Evolutionary conservation across 176 grass and related monocot species (phyloP).

Genomic region (Secale cereale): DNA sequence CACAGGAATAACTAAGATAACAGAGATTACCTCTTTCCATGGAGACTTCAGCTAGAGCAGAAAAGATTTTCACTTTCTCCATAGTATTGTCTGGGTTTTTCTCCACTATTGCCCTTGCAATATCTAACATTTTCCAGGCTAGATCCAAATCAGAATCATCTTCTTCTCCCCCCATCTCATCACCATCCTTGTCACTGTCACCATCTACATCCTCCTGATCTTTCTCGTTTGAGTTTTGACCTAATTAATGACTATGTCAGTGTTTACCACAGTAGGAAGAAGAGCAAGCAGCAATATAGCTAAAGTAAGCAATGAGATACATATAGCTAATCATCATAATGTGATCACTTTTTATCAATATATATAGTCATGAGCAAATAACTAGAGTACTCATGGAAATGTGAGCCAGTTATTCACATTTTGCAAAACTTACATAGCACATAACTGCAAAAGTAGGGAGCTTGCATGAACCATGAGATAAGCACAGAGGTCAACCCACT

Average conservation of each 20-base stretch:
- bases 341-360: not conserved
- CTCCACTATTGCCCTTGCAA: slow-evolving; percentile 96
- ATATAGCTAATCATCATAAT: not conserved
- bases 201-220: slow-evolving; percentile 47
- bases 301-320: not conserved
- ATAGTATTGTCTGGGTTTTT: slow-evolving; percentile 56
- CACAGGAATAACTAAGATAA: not conserved
- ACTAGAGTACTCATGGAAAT: not conserved
- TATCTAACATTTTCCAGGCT: slow-evolving; percentile 93
- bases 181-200: slow-evolving; percentile 65
- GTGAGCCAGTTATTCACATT: not conserved
- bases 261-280: not conserved
- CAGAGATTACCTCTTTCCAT: slow-evolving; percentile 78
- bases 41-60: slow-evolving; percentile 82
- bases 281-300: not conserved
- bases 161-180: slow-evolving; percentile 70
- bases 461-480: not conserved
- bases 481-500: not conserved
- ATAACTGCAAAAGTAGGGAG: not conserved
- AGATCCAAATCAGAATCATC: slow-evolving; percentile 98
- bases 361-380: not conserved
- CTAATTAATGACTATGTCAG: slow-evolving; percentile 34
- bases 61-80: slow-evolving; percentile 87
- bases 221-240: slow-evolving; percentile 53
- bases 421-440: not conserved